These are phyloP conservation scores for Fragaria vesca DNA, from an alignment of 306 rosid genomes.

Conservation along the genomic window DNA sequence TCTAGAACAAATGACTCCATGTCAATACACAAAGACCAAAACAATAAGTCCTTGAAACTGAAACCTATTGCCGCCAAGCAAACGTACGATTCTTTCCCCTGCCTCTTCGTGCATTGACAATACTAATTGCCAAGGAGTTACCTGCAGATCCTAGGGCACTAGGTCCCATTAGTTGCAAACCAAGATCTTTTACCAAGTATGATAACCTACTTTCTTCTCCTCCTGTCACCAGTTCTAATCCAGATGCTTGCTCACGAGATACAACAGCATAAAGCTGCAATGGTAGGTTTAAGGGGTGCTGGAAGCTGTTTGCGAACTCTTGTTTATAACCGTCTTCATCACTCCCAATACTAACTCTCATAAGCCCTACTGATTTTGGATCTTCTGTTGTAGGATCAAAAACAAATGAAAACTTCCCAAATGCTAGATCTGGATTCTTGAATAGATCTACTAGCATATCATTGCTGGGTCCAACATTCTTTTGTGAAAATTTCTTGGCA, in stretches of 20 bases:
- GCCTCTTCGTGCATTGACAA: slow-evolving; percentile 60
- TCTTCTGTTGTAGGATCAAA: slow-evolving; percentile 59
- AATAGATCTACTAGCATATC: slow-evolving; percentile 57
- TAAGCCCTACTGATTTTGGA: slow-evolving; percentile 55
- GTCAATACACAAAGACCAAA: neutral
- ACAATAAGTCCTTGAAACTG: slow-evolving; percentile 13
- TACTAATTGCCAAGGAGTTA: slow-evolving; percentile 41
- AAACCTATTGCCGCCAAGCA: slow-evolving; percentile 26
- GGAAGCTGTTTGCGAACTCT: slow-evolving; percentile 32
- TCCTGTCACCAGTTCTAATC: slow-evolving; percentile 43
- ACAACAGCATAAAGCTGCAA: slow-evolving; percentile 59
- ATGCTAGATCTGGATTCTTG: slow-evolving; percentile 62
- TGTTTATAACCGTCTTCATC: slow-evolving; percentile 35
- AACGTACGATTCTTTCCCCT: slow-evolving; percentile 49
- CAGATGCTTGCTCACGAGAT: slow-evolving; percentile 65
- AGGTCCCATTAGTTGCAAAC: slow-evolving; percentile 73
- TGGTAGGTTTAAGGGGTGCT: slow-evolving; percentile 36
- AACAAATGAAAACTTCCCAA: slow-evolving; percentile 58
- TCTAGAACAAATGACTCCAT: slow-evolving; percentile 4
- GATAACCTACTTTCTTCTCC: slow-evolving; percentile 58
- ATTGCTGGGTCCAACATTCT: slow-evolving; percentile 46
- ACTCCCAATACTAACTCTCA: slow-evolving; percentile 53
- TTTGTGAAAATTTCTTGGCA: slow-evolving; percentile 41
- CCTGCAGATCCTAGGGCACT: slow-evolving; percentile 42
- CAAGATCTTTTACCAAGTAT: slow-evolving; percentile 50